Base-by-base conservation (phyloP, 495 filamentous ascomycete genomes). In the Daldinia decipiens region DNA sequence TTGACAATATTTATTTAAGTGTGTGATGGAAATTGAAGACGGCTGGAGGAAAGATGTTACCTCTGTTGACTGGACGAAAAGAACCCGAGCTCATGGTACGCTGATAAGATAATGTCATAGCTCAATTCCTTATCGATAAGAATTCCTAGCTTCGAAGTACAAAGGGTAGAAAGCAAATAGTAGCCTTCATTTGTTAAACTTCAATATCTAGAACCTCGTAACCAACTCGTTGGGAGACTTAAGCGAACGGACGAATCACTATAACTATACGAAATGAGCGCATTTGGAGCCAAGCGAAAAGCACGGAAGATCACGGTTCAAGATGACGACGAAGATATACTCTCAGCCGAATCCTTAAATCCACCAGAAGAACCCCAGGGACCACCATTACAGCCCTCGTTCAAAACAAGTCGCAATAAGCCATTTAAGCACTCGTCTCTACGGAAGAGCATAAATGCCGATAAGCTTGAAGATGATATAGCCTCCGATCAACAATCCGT, bases 261-360 rank as follows among this genome's bases (percentile, higher is more conserved):
- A 13, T 2, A 31, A 12, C 7, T n/a, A 50, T 32, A 8, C 45
- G 91, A 89, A 80, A 94, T 89, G 79, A 88, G 88, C 43, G 82
- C 85, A 1, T 92, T 93, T 69, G 83, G 82, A 5, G 86, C 88
- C 32, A 89, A 91, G 68, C 87, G 92, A 57, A 92, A 92, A 70
- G 84, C 91, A 26, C 88, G 91, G 62, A 91, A 91, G 77, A 89
- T 96, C 68, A 88, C 88, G 21, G 86, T 87, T 0, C 85, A 89
- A 65, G 90, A 91, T 39, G 88, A 91, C 52, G 87, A 91, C 11
- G 86, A 88, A 19, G 75, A 74, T 40, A 26, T 50, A 40, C 76
- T 64, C 32, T 62, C 54, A 50, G 34, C 58, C 29, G 59, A 72
- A 26, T 61, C 76, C 1, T 45, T 77, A 47, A 79, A 74, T 17